Conservation (phyloP, 495 filamentous ascomycete genomes). For the Lepraria neglecta region DNA sequence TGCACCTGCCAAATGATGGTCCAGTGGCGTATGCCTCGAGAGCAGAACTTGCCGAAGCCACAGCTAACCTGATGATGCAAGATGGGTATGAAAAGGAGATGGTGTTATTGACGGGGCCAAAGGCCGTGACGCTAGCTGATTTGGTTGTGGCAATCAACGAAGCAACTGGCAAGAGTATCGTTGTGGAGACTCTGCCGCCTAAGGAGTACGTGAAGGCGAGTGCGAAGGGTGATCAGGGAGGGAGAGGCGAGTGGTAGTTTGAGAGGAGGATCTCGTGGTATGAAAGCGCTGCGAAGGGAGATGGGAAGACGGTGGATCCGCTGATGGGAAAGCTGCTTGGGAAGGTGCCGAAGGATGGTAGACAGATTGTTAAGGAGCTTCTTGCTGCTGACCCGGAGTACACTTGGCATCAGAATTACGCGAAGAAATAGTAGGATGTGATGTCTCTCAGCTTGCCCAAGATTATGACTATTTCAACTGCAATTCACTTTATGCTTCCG, state of each 20-base stretch:
- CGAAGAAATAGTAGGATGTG: not conserved
- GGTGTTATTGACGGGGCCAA: not conserved
- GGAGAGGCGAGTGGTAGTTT: not conserved
- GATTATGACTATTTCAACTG: too few species aligned
- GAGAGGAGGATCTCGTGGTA: constrained; percentile 11
- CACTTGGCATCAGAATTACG: not conserved
- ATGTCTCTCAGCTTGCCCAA: not conserved
- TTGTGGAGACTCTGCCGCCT: not conserved
- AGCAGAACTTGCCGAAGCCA: constrained; percentile 12
- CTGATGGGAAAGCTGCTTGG: constrained; percentile 8
- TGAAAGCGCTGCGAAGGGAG: not conserved
- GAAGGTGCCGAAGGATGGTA: not conserved
- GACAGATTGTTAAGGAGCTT: not conserved
- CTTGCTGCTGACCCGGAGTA: not conserved
- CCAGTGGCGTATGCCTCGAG: not conserved
- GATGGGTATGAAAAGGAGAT: not conserved
- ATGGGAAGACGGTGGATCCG: not conserved
- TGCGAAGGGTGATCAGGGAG: not conserved
- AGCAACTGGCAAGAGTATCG: not conserved
- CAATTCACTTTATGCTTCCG: too few species aligned
- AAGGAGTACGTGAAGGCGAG: not conserved
- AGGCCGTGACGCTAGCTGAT: not conserved
- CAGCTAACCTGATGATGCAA: constrained; percentile 3
- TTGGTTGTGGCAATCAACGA: not conserved
- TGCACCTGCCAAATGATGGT: not conserved